Conservation (phyloP, 768 basidiomycete species). For the Chlorophyllum brunneum region DNA sequence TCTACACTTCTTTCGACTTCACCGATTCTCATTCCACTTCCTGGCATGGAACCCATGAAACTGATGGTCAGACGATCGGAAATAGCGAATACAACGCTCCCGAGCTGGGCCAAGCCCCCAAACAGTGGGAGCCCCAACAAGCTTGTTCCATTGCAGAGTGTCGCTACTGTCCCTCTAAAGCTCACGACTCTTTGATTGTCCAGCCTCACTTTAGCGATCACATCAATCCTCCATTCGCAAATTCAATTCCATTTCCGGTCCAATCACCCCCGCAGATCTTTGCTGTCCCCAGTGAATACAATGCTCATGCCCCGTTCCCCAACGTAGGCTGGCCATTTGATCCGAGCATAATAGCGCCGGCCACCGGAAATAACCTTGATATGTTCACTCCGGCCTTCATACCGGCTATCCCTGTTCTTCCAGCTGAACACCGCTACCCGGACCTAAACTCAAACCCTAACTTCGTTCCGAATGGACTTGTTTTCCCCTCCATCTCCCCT, state of each 20-base stretch:
- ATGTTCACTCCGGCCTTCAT: slow-evolving; percentile 9
- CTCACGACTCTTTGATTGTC: not conserved
- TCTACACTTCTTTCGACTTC: slow-evolving; percentile 24
- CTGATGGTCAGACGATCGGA: not conserved
- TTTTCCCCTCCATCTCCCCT: slow-evolving; percentile 2
- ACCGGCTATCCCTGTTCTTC: slow-evolving; percentile 5
- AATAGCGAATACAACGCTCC: not conserved
- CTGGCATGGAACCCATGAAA: not conserved
- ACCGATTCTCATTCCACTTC: slow-evolving; percentile 16
- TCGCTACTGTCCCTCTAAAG: slow-evolving; percentile 12
- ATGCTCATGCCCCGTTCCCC: not conserved
- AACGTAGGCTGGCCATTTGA: slow-evolving; percentile 3
- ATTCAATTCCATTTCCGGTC: not conserved
- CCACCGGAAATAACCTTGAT: not conserved
- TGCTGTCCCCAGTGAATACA: not conserved
- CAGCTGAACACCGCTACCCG: slow-evolving; percentile 5
- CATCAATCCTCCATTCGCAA: not conserved
- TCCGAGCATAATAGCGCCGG: not conserved
- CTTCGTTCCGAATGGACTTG: slow-evolving; percentile 2
- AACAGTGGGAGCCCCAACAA: slow-evolving; percentile 1
- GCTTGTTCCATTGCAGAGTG: slow-evolving; percentile 11
- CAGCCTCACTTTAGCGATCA: not conserved
- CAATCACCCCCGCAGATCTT: not conserved
- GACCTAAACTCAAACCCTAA: not conserved
- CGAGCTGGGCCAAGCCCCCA: not conserved